Evolutionary conservation across 495 filamentous ascomycete genomes (phyloP).

Genomic region (Aspergillus sclerotioniger): DNA sequence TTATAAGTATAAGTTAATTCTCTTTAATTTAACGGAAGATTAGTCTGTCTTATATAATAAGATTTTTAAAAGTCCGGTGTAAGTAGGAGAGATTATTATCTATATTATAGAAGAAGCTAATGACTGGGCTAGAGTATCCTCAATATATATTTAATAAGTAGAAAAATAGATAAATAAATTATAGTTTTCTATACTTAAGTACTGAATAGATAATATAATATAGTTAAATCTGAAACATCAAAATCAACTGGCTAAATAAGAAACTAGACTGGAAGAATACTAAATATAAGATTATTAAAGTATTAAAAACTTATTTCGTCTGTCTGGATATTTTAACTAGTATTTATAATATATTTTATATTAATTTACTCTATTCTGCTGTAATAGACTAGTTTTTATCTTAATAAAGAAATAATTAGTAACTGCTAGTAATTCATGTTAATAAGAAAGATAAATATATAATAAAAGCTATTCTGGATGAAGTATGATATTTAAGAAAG

Average conservation of each 20-base stretch:
- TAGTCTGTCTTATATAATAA: background rate
- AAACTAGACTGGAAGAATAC: background rate
- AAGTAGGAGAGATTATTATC: background rate
- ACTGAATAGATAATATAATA: background rate
- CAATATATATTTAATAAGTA: background rate
- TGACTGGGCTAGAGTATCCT: background rate
- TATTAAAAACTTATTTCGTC: no score
- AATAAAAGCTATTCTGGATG: background rate
- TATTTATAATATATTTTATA: no score
- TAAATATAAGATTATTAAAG: no score
- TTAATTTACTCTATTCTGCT: no score
- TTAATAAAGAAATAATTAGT: background rate
- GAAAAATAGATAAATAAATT: slow-evolving; percentile 1
- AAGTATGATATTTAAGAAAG: background rate
- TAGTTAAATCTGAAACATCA: background rate
- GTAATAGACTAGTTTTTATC: background rate
- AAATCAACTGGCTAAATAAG: background rate
- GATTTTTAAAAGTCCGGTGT: background rate
- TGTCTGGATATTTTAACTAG: no score
- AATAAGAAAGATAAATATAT: background rate
- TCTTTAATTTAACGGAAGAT: background rate
- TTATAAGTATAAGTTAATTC: background rate
- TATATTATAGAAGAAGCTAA: background rate
- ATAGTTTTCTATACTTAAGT: background rate
- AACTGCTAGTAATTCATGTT: background rate